Percentiles rank a stretch among this genome's conserved stretches.
Conservation (phyloP, 192 early-diverging fungal species). For the Coemansia sp. region DNA sequence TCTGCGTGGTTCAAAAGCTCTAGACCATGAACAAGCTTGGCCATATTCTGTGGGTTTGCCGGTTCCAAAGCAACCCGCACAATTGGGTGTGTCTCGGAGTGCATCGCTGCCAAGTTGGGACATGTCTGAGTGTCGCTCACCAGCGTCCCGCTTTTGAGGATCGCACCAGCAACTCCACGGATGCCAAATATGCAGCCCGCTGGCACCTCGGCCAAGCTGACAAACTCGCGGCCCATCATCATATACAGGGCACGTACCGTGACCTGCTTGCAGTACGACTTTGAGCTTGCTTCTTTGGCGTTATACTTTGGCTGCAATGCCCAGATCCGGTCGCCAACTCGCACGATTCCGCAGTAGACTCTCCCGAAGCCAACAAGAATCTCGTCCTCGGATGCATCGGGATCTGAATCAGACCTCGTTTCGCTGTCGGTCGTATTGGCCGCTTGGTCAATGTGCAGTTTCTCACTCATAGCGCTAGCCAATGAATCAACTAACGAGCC, state of each 20-base stretch:
- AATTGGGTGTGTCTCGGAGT: conserved; percentile 72
- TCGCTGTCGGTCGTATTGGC: background rate
- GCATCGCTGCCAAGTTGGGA: conserved; percentile 66
- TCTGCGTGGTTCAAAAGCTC: conserved; percentile 91
- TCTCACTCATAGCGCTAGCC: conserved; percentile 25
- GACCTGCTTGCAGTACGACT: conserved; percentile 62
- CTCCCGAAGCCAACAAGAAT: conserved; percentile 87
- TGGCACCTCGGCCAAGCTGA: conserved; percentile 73
- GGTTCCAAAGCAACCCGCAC: conserved; percentile 96
- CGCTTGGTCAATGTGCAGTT: conserved; percentile 8
- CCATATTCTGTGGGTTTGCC: conserved; percentile 82
- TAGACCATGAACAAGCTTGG: conserved; percentile 78
- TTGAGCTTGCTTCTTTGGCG: conserved; percentile 52
- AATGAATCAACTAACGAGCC: conserved; percentile 14
- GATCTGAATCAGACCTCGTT: conserved; percentile 14
- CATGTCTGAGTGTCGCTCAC: conserved; percentile 62
- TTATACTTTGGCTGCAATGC: conserved; percentile 94
- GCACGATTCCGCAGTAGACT: conserved; percentile 86
- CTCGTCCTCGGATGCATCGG: conserved; percentile 51
- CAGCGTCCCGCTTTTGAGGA: conserved; percentile 94
- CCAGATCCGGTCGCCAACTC: conserved; percentile 79
- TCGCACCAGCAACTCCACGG: conserved; percentile 75
- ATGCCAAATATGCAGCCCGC: conserved; percentile 98
- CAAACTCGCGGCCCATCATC: conserved; percentile 95
- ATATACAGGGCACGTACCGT: conserved; percentile 78